Evolutionary conservation across 768 basidiomycete species (phyloP), one percentile per base, ranked within the genome.

Genomic region (Psilocybe azurescens): DNA sequence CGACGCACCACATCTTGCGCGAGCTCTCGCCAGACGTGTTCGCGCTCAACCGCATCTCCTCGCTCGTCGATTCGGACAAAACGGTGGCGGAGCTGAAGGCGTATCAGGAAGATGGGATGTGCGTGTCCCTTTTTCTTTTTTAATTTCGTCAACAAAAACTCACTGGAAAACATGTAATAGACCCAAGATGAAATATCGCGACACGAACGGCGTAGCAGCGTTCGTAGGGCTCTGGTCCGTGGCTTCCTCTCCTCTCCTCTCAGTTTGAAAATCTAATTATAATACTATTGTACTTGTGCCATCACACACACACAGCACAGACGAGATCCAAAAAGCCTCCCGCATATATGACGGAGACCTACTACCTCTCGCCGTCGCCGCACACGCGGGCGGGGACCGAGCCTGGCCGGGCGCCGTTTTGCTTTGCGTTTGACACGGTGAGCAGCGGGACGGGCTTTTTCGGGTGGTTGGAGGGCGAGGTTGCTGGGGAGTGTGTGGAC

Each of bases 251-350:
- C n/a, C n/a, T n/a, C n/a, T n/a, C n/a, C n/a, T n/a, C n/a, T n/a
- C n/a, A n/a, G n/a, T n/a, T n/a, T n/a, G n/a, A n/a, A n/a, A n/a
- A 28, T 48, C 52, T 18, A 24, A 9, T 11, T 10, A 20, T 24
- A 50, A 13, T 14, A 24, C 52, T 49, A 59, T 36, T 41, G 20
- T 53, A 48, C 16, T 51, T n/a, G n/a, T n/a, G n/a, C n/a, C n/a
- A n/a, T n/a, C 36, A 24, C 49, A 53, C 24, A 39, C n/a, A 20
- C 18, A 14, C 56, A 93, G 91, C 64, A 82, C 89, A 6, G 91
- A 93, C 68, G 91, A 93, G 69, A 81, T 91, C 41, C 85, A 87
- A 77, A 93, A 93, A 73, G 82, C 90, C 0, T 85, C 89, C 9
- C 11, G 87, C 88, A 5, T 91, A 89, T 66, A 81, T 93, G 59